A percentile compares a stretch with the other conserved stretches of the same genome.
These are phyloP conservation scores for Chrysanthemum seticuspe DNA, from an alignment of 129 eudicot species.

Conservation along the genomic window DNA sequence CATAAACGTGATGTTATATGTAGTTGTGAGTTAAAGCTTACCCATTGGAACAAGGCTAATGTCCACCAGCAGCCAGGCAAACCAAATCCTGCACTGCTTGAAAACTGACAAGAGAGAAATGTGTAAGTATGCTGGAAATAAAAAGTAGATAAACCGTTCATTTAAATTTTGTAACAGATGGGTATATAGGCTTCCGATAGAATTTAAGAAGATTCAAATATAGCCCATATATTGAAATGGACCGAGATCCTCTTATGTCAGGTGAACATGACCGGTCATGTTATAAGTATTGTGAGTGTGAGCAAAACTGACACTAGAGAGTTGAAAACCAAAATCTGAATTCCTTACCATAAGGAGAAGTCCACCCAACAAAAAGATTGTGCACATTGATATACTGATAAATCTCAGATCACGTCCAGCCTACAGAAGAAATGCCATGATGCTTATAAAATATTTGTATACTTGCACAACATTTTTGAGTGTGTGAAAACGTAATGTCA, in stretches of 20 bases:
- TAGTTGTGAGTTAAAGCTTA: conserved; percentile 23
- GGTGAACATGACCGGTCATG: no score
- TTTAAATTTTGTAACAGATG: not conserved
- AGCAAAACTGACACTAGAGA: not conserved
- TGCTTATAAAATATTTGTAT: not conserved
- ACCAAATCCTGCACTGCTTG: conserved; percentile 67
- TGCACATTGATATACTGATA: conserved; percentile 76
- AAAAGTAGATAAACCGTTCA: not conserved
- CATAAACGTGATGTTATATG: not conserved
- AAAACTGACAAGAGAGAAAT: conserved; percentile 39
- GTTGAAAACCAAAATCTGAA: conserved; percentile 7
- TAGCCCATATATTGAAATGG: not conserved
- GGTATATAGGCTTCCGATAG: not conserved
- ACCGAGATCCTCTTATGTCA: no score
- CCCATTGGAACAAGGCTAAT: conserved; percentile 93
- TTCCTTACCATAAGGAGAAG: conserved; percentile 73
- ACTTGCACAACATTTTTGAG: not conserved
- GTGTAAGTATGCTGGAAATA: not conserved
- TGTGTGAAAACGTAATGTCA: not conserved
- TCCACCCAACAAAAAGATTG: conserved; percentile 58
- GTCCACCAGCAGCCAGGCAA: conserved; percentile 90
- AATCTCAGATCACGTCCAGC: conserved; percentile 93
- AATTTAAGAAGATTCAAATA: not conserved
- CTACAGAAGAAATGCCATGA: conserved; percentile 45
- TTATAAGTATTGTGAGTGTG: no score